These are phyloP conservation scores for Venturia nashicola DNA, from an alignment of 2,329 filamentous ascomycete genomes.

Conservation along the genomic window DNA sequence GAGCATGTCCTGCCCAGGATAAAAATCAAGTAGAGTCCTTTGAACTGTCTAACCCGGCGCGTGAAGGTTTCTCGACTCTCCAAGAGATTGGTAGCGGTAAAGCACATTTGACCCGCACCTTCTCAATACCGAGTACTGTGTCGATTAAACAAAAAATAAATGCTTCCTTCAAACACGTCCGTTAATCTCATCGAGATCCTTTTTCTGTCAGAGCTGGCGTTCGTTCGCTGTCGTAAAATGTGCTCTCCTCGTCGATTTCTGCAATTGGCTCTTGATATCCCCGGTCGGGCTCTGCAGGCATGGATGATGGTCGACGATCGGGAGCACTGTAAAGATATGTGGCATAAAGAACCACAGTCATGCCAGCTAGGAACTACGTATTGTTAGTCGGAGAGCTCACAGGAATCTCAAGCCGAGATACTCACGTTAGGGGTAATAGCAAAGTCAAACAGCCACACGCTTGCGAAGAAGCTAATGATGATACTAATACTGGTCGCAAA, in stretches of 20 bases:
- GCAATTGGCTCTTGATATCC: slow-evolving; percentile 65
- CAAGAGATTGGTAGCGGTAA: not conserved
- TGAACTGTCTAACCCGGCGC: not conserved
- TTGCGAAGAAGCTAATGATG: slow-evolving; percentile 72
- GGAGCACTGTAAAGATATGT: slow-evolving; percentile 75
- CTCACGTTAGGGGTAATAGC: slow-evolving; percentile 59
- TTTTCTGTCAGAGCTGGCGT: slow-evolving; percentile 3
- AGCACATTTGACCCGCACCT: not conserved
- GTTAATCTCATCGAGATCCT: not conserved
- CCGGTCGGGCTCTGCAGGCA: slow-evolving; percentile 40
- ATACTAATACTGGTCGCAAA: slow-evolving; percentile 91
- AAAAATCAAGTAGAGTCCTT: not conserved
- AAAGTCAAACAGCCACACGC: slow-evolving; percentile 76
- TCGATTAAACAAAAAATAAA: not conserved
- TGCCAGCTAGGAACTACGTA: slow-evolving; percentile 67
- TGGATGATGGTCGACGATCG: slow-evolving; percentile 52
- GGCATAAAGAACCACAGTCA: slow-evolving; percentile 62
- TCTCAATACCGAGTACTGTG: not conserved
- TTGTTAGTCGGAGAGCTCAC: slow-evolving; percentile 8
- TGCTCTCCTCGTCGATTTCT: slow-evolving; percentile 23
- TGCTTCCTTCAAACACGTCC: not conserved
- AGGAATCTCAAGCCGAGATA: slow-evolving; percentile 14
- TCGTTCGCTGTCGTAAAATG: slow-evolving; percentile 4
- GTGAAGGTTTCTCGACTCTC: not conserved
- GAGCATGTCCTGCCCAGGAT: not conserved